Percentiles rank a stretch among this genome's conserved stretches.
phyloP scores from a whole-genome alignment of 108 stramenopile species.

The Nannochloropsis salina region DNA sequence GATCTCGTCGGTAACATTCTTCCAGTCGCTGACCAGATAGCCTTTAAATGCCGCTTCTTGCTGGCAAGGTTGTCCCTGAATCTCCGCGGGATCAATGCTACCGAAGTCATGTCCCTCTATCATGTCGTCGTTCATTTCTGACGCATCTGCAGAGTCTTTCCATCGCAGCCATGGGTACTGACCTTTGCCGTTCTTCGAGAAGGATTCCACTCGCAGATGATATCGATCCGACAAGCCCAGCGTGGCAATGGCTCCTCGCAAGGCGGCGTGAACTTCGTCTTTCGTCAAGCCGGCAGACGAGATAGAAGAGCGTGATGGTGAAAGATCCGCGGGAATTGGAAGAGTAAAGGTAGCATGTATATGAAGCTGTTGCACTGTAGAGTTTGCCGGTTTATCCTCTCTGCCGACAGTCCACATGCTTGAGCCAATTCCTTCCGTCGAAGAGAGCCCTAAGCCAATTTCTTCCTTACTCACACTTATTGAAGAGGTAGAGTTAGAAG shows the following conservation, averaged over 20 bases:
- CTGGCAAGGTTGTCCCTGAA: not conserved
- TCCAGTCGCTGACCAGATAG: not conserved
- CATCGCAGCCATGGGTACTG: not conserved
- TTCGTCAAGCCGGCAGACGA: too few species aligned
- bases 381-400: not conserved
- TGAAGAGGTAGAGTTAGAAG: not conserved
- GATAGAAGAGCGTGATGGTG: not conserved
- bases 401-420: not conserved
- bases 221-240: conserved; percentile 12
- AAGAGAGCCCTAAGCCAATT: not conserved
- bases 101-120: too few species aligned
- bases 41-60: not conserved
- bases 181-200: not conserved
- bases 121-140: not conserved
- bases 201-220: not conserved
- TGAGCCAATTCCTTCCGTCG: not conserved
- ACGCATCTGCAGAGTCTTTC: not conserved
- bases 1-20: conserved; percentile 2
- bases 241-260: not conserved
- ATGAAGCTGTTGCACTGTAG: not conserved
- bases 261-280: not conserved
- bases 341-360: not conserved
- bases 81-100: not conserved
- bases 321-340: too few species aligned
- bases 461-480: not conserved